Conservation (phyloP, 306 rosid genomes). For the Cicer cuneatum region DNA sequence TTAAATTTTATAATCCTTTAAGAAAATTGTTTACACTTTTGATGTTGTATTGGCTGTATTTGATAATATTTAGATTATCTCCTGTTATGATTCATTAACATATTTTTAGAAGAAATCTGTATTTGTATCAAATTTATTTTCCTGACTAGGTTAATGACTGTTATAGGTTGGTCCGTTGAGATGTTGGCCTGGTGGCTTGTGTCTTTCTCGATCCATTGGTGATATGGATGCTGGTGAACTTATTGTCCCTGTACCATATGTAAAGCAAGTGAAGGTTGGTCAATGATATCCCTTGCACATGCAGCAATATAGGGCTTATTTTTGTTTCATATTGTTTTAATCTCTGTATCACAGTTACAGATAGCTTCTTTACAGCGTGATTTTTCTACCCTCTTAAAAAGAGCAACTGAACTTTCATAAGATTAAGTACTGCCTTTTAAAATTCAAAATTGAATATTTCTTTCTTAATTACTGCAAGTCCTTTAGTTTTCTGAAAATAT, state of each 20-base stretch:
- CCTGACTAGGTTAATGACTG: slow-evolving; percentile 35
- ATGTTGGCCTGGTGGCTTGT: slow-evolving; percentile 99
- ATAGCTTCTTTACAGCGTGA: slow-evolving; percentile 22
- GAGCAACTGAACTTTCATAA: slow-evolving; percentile 3
- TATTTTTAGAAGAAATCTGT: slow-evolving; percentile 19
- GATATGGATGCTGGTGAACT: slow-evolving; percentile 95
- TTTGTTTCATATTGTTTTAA: slow-evolving; percentile 22
- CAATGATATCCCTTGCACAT: slow-evolving; percentile 47
- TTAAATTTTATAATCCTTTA: slow-evolving; percentile 9
- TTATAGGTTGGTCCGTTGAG: slow-evolving; percentile 91
- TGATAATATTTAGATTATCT: slow-evolving; percentile 31
- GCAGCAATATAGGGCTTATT: slow-evolving; percentile 25
- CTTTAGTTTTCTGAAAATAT: neutral
- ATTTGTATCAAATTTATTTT: slow-evolving; percentile 20
- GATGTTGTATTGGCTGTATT: slow-evolving; percentile 29
- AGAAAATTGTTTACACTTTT: slow-evolving; percentile 22
- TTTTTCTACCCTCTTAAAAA: slow-evolving; percentile 14
- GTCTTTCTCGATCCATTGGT: slow-evolving; percentile 95
- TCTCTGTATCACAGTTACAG: slow-evolving; percentile 16
- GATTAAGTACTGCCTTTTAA: slow-evolving; percentile 22
- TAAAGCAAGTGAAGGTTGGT: slow-evolving; percentile 97
- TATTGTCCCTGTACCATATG: slow-evolving; percentile 96
- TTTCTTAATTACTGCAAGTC: slow-evolving; percentile 16
- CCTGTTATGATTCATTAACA: slow-evolving; percentile 1
- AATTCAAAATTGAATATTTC: slow-evolving; percentile 6